Evolutionary conservation across 768 basidiomycete species (phyloP), one percentile per base, ranked within the genome.

Genomic region (Calocybe cyanea): DNA sequence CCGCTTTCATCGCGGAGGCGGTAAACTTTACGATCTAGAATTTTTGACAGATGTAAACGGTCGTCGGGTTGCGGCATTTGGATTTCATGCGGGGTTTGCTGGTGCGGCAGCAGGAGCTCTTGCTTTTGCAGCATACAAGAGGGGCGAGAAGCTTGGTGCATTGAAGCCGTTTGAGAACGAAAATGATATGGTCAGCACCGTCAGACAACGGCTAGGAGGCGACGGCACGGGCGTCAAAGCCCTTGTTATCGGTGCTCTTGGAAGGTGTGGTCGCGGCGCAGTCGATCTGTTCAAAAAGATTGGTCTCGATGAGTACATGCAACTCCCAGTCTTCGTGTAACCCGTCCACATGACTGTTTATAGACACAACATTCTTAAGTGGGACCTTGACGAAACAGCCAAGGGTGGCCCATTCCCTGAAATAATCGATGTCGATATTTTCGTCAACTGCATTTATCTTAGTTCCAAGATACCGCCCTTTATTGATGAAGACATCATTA

Each of bases 401-500:
- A 94, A 92, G 70, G 94, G 94, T 23, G 96, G 96, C 2, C 96
- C 96, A 0, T 98, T 97, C 73, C 66, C 78, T 37, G 95, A 98
- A 71, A 92, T 99, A 49, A 78, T 98, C 21, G 91, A 92, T 52
- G 95, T 92, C 52, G 95, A 99, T 69, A 83, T 99, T 57, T 97
- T 99, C 60, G 82, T 98, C 76, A 99, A 99, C 72, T 98, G 96
- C 77, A 99, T 99, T 64, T 98, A 98, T 66, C 84, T 99, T 41
- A 83, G 81, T n/a, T 80, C 83, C 14, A 63, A 73, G 49, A 92
- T 95, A 44, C 91, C 92, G 0, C 70, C 83, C n/a, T 98, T 97
- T 65, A 49, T 96, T 38, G 83, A 83, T 3, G 63, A 68, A 20
- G 80, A 87, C 34, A 79, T 80, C 48, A 85, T 96, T 52, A 66